Evolutionary conservation across 139 green algal species (phyloP), one percentile per base, ranked within the genome.

Genomic region (Klebsormidium nitens): DNA sequence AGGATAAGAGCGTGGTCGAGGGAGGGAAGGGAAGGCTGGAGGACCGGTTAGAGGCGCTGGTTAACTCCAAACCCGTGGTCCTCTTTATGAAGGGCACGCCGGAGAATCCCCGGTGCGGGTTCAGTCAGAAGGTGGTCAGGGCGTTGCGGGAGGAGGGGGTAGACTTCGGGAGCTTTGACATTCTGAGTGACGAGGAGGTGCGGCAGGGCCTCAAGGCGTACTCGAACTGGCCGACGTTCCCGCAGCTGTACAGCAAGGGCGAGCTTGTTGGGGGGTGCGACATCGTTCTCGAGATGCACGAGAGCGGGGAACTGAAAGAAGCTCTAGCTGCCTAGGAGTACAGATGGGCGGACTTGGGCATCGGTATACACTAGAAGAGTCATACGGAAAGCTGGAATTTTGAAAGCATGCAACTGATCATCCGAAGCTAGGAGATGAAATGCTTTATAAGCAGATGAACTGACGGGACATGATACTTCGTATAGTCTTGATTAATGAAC

Each of bases 181-280:
- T 97, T 31, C 80, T 98, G 56, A 88, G 95, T 37, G 93, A 98
- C 32, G 81, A 90, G 39, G 72, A 85, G 5, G 75, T 98, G 66
- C 72, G 93, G 36, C 89, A 96, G 14, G 88, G 88, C 23, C 90
- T 98, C 79, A 86, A 80, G 68, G 65, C 77, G 52, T 88, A 80
- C 66, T 83, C 64, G 1, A 71, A 82, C 31, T 96, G 90, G 91
- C 91, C 90, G 14, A 95, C 91, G 8, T 96, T 92, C 72, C 90
- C 88, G 2, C 88, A 97, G 79, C 78, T 97, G 8, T 98, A 98
- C 81, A 87, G 95, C 36, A 86, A 88, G 50, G 89, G 88, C 0
- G 92, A 98, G 78, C 95, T 99, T 62, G 90, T 88, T 69, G 94
- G 94, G 8, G 94, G 94, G 3, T 96, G 89, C 42, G 94, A 99